Conservation (phyloP, 495 filamentous ascomycete genomes). For the Penicillium robsamsonii region DNA sequence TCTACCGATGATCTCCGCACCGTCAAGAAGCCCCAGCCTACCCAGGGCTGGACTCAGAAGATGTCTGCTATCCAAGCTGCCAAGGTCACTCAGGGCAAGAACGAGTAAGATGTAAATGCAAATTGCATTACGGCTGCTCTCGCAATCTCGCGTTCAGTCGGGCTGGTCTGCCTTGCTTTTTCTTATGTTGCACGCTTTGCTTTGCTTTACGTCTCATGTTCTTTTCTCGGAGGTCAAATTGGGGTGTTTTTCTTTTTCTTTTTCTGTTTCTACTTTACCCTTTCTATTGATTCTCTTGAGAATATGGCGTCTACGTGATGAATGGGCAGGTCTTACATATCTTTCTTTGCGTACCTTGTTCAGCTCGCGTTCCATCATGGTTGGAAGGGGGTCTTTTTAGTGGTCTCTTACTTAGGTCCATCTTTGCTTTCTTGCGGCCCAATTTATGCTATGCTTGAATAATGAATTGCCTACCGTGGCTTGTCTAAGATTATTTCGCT, state of each 20-base stretch:
- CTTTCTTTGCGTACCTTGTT: slow-evolving; percentile 6
- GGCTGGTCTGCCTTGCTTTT: neutral
- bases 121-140: neutral
- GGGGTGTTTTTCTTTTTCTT: slow-evolving; percentile 5
- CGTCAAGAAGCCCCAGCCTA: slow-evolving; percentile 86
- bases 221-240: neutral
- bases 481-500: neutral
- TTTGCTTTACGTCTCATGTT: neutral
- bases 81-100: slow-evolving; percentile 60
- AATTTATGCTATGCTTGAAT: neutral
- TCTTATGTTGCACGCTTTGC: neutral
- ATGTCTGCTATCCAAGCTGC: slow-evolving; percentile 93
- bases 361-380: neutral
- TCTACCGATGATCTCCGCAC: slow-evolving; percentile 90
- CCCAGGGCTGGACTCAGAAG: slow-evolving; percentile 85
- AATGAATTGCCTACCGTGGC: slow-evolving; percentile 6
- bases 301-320: slow-evolving; percentile 8
- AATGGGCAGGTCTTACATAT: slow-evolving; percentile 6
- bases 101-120: slow-evolving; percentile 30
- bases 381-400: neutral
- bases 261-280: slow-evolving; percentile 6
- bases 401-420: neutral
- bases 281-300: slow-evolving; percentile 5
- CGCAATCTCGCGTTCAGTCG: neutral
- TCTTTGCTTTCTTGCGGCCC: neutral